Evolutionary conservation across 208 protist species (phyloP).

Genomic region (Leishmania gerbilli): DNA sequence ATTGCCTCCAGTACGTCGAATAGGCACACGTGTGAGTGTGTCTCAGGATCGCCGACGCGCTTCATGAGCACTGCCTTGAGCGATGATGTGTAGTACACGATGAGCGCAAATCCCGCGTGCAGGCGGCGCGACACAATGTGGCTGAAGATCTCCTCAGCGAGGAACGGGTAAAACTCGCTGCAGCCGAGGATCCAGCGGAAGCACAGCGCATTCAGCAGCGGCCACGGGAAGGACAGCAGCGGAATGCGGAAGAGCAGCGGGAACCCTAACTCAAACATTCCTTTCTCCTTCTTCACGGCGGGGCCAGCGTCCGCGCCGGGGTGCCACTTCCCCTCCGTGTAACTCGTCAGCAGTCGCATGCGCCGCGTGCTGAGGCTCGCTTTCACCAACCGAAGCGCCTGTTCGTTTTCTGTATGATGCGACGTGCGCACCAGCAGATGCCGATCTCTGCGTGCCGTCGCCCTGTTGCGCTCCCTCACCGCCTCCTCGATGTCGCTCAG

Average conservation of each 20-base stretch:
- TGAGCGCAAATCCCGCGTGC: conserved; percentile 45
- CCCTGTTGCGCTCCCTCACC: conserved; percentile 25
- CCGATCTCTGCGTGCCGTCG: conserved; percentile 18
- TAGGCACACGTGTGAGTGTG: conserved; percentile 26
- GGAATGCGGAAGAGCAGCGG: conserved; percentile 19
- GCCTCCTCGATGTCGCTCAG: conserved; percentile 25
- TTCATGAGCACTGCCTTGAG: conserved; percentile 48
- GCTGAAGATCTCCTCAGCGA: conserved; percentile 53
- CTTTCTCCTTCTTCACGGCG: background rate
- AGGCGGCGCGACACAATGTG: conserved; percentile 64
- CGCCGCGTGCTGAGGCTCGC: conserved; percentile 38
- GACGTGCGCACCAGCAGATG: conserved; percentile 31
- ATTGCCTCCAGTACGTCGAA: conserved; percentile 56
- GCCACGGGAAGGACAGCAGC: conserved; percentile 43
- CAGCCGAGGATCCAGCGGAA: conserved; percentile 63
- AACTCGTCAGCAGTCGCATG: conserved; percentile 37
- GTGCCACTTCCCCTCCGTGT: conserved; percentile 26
- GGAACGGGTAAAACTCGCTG: conserved; percentile 37
- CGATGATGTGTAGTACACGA: conserved; percentile 47
- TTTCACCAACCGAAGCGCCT: conserved; percentile 46
- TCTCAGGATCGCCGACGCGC: conserved; percentile 14
- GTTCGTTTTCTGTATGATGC: conserved; percentile 27
- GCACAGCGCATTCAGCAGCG: conserved; percentile 47
- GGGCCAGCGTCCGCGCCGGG: background rate
- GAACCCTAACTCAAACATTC: background rate